Evolutionary conservation across 148 eudicot genomes (phyloP), one percentile per base, ranked within the genome.

Genomic region (Drosera capensis): DNA sequence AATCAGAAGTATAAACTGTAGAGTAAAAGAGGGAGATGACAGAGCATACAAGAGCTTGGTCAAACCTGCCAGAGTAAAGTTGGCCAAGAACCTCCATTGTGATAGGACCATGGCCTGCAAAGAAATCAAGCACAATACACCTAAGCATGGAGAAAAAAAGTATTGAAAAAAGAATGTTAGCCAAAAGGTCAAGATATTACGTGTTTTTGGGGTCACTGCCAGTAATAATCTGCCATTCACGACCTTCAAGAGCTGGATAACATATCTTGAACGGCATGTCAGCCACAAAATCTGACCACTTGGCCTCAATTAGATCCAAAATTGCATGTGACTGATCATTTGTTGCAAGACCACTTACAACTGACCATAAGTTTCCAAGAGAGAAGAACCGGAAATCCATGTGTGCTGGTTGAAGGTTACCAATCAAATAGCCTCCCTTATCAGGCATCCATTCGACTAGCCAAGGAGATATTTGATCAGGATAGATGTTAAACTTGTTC

Each of bases 31-130:
- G 38, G 13, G 38, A 34, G 14, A 34, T 3, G 31, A 28, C 31
- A 28, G 9, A 28, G 9, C 9, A 28, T 28, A 28, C 9, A 3
- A 22, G 30, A 17, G 19, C 3, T 17, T 14, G n/a, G 25, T 7
- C 64, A 42, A 16, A 76, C 90, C 90, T 80, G 90, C 90, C 90
- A 80, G 17, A 80, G 75, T 60, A 80, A 69, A 19, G 83, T 80
- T 17, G 90, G 90, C 90, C 90, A 80, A 23, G 90, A 68, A 36
- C 83, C 90, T 22, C 64, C 90, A 54, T 80, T 80, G 48, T 80
- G 83, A 36, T 76, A 76, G 30, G 83, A 76, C 82, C 88, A 76
- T 28, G 88, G 82, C 56, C 88, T 80, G 82, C 58, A 72, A 4
- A 39, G 24, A 30, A 46, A 39, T 46, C 16, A 29, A 23, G 15